Conservation (phyloP, 441 rosid species). For the Cnidoscolus chayamansa region DNA sequence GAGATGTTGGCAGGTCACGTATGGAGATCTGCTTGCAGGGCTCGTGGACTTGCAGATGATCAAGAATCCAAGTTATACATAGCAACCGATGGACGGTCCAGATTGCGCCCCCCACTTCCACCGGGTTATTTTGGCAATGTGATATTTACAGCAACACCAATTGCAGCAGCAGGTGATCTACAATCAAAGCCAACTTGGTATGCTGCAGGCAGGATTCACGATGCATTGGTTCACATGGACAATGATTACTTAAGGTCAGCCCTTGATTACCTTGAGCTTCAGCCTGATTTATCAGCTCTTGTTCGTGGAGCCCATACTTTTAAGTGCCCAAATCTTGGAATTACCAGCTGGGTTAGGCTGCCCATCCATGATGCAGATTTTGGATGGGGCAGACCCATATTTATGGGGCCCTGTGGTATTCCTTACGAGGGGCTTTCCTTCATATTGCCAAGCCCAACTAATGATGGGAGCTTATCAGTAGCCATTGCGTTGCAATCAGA, state of each 20-base stretch:
- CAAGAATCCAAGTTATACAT: constrained; percentile 80
- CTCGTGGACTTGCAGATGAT: constrained; percentile 66
- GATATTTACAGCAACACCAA: constrained; percentile 86
- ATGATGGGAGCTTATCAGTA: constrained; percentile 82
- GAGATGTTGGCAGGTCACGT: constrained; percentile 94
- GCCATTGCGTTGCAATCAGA: constrained; percentile 77
- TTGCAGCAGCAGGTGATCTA: constrained; percentile 70
- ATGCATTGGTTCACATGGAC: constrained; percentile 76
- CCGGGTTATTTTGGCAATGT: constrained; percentile 91
- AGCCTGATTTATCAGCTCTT: constrained; percentile 77
- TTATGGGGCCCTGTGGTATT: constrained; percentile 98
- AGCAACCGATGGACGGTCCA: constrained; percentile 85
- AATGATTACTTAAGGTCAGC: constrained; percentile 83
- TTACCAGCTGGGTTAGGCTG: constrained; percentile 91
- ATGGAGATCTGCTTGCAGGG: constrained; percentile 73
- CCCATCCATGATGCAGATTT: constrained; percentile 96
- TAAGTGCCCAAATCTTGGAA: constrained; percentile 84
- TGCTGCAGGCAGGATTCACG: constrained; percentile 75
- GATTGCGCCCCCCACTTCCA: constrained; percentile 72
- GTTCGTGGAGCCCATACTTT: constrained; percentile 93
- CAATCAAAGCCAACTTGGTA: constrained; percentile 78
- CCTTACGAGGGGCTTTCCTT: constrained; percentile 87
- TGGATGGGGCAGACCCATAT: constrained; percentile 96
- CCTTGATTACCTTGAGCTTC: constrained; percentile 88
- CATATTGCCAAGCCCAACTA: constrained; percentile 69